Evolutionary conservation across 1,284 basidiomycete species (phyloP).

Genomic region (Trichosporon sp.): DNA sequence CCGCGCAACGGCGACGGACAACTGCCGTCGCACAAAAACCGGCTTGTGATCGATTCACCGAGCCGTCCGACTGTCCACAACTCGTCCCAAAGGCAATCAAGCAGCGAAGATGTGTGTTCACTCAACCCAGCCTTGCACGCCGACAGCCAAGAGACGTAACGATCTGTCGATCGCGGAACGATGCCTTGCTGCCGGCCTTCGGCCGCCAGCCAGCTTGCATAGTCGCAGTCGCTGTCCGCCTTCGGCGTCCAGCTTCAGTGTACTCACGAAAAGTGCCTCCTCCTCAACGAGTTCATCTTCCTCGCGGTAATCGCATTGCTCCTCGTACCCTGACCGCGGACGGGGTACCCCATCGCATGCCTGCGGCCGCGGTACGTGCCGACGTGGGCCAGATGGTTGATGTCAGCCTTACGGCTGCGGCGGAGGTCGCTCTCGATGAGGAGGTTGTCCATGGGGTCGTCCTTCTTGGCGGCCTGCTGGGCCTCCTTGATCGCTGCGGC

Average conservation of each 20-base stretch:
- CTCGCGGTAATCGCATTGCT: constrained; percentile 53
- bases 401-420: constrained; percentile 50
- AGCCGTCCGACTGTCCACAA: too few species aligned
- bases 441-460: constrained; percentile 49
- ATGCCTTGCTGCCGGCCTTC: too few species aligned
- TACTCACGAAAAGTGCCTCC: constrained; percentile 10
- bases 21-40: too few species aligned
- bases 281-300: constrained; percentile 49
- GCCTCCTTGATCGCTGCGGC: not conserved
- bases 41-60: too few species aligned
- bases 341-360: constrained; percentile 53
- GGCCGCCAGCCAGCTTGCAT: too few species aligned
- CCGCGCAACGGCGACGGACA: too few species aligned
- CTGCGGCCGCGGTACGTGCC: constrained; percentile 52
- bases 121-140: too few species aligned
- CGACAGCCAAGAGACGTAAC: too few species aligned
- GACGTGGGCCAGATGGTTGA: constrained; percentile 52
- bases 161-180: too few species aligned
- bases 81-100: too few species aligned
- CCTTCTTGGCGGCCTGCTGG: constrained; percentile 8
- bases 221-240: not conserved
- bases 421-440: constrained; percentile 54
- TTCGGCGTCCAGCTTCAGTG: not conserved
- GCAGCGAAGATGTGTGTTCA: too few species aligned
- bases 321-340: constrained; percentile 54